Percentiles rank a stretch among this genome's conserved stretches.
These are phyloP conservation scores for Bathelium albidoporum DNA, from an alignment of 495 filamentous ascomycete species.

Conservation along the genomic window DNA sequence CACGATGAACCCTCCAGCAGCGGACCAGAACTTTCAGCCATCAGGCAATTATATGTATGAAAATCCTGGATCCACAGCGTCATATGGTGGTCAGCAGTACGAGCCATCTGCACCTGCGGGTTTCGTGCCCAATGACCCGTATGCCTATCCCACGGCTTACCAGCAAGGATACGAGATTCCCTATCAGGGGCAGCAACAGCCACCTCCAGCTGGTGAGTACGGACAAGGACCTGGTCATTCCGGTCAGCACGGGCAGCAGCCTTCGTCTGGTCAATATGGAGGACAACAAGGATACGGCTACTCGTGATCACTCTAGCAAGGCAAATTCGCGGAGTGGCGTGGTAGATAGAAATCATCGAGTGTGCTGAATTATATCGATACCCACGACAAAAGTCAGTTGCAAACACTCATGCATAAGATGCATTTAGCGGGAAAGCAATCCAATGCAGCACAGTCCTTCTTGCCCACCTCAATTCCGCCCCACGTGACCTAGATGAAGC, in stretches of 20 bases:
- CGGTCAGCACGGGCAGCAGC: background rate
- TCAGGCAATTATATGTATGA: background rate
- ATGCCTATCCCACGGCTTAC: constrained; percentile 28
- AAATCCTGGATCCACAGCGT: background rate
- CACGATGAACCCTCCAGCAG: background rate
- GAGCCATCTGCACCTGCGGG: constrained; percentile 11
- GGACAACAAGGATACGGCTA: constrained; percentile 5
- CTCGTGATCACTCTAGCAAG: background rate
- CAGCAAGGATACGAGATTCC: constrained; percentile 31
- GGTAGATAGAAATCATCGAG: no score
- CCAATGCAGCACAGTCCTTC: background rate
- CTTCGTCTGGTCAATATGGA: constrained; percentile 5
- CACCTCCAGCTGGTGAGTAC: background rate
- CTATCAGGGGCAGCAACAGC: constrained; percentile 13
- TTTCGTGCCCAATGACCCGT: constrained; percentile 8
- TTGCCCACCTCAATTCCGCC: no score
- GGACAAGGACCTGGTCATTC: background rate
- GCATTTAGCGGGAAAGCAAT: background rate
- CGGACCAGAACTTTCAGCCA: background rate
- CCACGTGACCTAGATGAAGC: no score
- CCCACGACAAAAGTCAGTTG: background rate
- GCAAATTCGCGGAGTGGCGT: background rate
- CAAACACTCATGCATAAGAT: background rate
- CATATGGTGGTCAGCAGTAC: constrained; percentile 20
- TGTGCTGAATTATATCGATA: background rate